Percentiles rank a stretch among this genome's conserved stretches.
These are phyloP conservation scores for Scutellaria baicalensis DNA, from an alignment of 257 asterid species.

Conservation along the genomic window DNA sequence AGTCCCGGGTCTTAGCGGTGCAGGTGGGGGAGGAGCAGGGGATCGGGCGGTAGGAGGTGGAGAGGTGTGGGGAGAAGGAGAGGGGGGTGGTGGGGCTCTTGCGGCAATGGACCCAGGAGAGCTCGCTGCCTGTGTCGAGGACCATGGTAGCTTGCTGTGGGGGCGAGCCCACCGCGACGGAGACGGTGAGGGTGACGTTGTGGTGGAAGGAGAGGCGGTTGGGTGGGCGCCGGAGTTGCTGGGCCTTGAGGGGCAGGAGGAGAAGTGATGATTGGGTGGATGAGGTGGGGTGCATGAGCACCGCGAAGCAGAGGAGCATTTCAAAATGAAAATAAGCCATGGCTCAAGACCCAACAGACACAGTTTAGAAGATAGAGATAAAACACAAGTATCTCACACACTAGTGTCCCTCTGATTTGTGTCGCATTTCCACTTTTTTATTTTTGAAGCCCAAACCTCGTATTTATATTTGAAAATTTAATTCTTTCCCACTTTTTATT, in stretches of 20 bases:
- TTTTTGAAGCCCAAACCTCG: too few relatives aligned
- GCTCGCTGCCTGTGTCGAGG: slow-evolving; percentile 89
- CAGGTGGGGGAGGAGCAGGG: slow-evolving; percentile 62
- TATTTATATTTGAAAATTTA: too few relatives aligned
- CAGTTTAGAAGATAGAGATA: not conserved
- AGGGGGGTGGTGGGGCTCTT: slow-evolving; percentile 26
- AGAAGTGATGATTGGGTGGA: slow-evolving; percentile 25
- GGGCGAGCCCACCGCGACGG: slow-evolving; percentile 67
- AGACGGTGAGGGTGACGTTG: slow-evolving; percentile 57
- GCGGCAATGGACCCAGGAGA: slow-evolving; percentile 75
- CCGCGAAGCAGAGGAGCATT: slow-evolving; percentile 10
- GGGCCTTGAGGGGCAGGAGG: slow-evolving; percentile 35
- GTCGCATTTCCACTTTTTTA: not conserved
- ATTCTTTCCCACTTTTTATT: too few relatives aligned
- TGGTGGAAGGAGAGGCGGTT: slow-evolving; percentile 63
- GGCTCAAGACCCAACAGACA: not conserved
- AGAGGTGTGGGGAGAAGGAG: slow-evolving; percentile 39
- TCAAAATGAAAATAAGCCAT: slow-evolving; percentile 21
- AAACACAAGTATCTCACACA: not conserved
- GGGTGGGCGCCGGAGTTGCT: slow-evolving; percentile 27
- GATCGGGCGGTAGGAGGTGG: slow-evolving; percentile 49
- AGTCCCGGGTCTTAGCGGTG: slow-evolving; percentile 56
- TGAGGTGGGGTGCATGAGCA: slow-evolving; percentile 17
- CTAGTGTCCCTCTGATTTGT: not conserved
- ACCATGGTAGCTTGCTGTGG: slow-evolving; percentile 79